Base-by-base conservation (phyloP, 208 protist genomes). In the Wallacemonas sp. region DNA sequence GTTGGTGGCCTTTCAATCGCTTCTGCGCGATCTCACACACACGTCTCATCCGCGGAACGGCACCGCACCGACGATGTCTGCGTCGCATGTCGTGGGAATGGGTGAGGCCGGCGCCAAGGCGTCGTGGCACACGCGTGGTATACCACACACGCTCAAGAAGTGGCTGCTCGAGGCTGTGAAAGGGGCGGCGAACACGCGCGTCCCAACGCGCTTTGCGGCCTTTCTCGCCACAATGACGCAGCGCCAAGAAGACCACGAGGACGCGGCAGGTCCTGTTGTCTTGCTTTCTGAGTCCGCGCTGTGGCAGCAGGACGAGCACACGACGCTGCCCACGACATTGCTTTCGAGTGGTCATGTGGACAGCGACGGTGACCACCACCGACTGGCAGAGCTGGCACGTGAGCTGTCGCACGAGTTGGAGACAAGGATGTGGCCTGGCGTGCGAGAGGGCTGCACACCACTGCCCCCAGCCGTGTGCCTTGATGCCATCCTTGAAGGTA, bases 1-100 rank as follows among this genome's bases (percentile, higher is more conserved):
- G 8, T 39, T 93, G 14, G 38, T 15, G 26, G 74, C 77, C 21
- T 77, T 88, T 34, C 44, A 66, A 47, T 30, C 68, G 22, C 72
- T 90, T 30, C 54, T 93, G 0, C 39, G 47, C 38, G 53, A 46
- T 53, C 68, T 75, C 0, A 22, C 51, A 31, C 19, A 38, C 41
- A 62, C 44, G 19, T 14, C 44, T 22, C n/a, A n/a, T n/a, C n/a
- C n/a, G n/a, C n/a, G n/a, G n/a, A n/a, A n/a, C n/a, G n/a, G n/a
- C n/a, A n/a, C n/a, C n/a, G n/a, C n/a, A n/a, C n/a, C n/a, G n/a
- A n/a, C n/a, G n/a, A n/a, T n/a, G n/a, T n/a, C n/a, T n/a, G n/a
- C n/a, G n/a, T n/a, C n/a, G n/a, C n/a, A n/a, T n/a, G n/a, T n/a
- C n/a, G n/a, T n/a, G n/a, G n/a, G n/a, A n/a, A n/a, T n/a, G n/a